These are phyloP conservation scores for Capsella bursapastoris DNA, from an alignment of 345 rosid species.

Conservation along the genomic window DNA sequence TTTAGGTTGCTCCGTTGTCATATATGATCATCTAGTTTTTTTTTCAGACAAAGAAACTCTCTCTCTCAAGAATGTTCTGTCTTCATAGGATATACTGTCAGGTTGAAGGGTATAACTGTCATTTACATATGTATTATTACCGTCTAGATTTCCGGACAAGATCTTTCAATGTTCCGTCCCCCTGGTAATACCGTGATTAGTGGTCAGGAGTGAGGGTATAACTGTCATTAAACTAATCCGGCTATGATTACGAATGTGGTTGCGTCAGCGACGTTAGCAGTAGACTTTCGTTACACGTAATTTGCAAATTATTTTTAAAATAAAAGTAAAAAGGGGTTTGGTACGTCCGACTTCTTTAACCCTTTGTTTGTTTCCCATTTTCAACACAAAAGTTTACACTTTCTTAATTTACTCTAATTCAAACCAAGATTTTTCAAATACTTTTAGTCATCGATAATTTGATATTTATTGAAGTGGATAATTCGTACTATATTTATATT, in stretches of 20 bases:
- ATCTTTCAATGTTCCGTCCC: neutral
- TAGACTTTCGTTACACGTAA: constrained; percentile 42
- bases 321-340: neutral
- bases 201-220: constrained; percentile 11
- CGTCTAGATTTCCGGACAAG: neutral
- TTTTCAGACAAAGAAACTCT: neutral
- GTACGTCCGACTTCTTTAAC: constrained; percentile 3
- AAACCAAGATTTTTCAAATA: neutral
- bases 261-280: constrained; percentile 34
- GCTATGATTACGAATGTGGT: constrained; percentile 30
- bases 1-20: constrained; percentile 40
- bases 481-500: neutral
- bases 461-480: constrained; percentile 12
- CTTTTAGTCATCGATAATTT: neutral
- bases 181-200: constrained; percentile 3
- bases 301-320: neutral
- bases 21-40: constrained; percentile 37
- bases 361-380: neutral
- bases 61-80: constrained; percentile 23
- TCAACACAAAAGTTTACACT: neutral
- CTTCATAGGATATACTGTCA: neutral
- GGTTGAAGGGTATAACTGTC: constrained; percentile 22
- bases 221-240: constrained; percentile 11
- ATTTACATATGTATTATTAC: neutral
- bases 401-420: neutral